A percentile compares a stretch with the other conserved stretches of the same genome.
These are phyloP conservation scores for Ulvella scutata DNA, from an alignment of 139 green algal species.

Conservation along the genomic window DNA sequence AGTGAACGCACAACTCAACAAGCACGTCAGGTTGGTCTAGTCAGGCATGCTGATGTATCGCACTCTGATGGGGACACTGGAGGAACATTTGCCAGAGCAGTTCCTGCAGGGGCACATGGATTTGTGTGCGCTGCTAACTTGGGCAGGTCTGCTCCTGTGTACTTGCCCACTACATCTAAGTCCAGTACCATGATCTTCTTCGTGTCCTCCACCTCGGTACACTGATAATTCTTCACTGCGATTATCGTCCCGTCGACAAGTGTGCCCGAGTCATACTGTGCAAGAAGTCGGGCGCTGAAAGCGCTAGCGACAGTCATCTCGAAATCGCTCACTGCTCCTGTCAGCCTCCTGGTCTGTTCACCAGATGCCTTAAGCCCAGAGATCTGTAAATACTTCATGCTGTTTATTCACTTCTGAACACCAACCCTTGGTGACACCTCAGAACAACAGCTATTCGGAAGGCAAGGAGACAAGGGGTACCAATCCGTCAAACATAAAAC, in stretches of 20 bases:
- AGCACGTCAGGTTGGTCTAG: not conserved
- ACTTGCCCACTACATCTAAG: not conserved
- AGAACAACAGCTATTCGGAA: too few relatives aligned
- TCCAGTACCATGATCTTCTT: not conserved
- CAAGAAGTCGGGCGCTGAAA: not conserved
- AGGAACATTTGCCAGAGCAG: not conserved
- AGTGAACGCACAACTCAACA: not conserved
- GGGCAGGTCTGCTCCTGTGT: not conserved
- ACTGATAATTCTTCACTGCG: not conserved
- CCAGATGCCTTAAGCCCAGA: too few relatives aligned
- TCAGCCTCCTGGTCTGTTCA: not conserved
- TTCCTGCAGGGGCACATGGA: not conserved
- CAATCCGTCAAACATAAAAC: too few relatives aligned
- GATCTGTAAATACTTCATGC: too few relatives aligned
- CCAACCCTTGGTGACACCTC: too few relatives aligned
- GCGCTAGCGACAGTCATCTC: not conserved
- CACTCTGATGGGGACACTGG: not conserved
- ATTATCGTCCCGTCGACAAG: not conserved
- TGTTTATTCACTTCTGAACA: too few relatives aligned
- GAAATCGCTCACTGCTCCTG: not conserved
- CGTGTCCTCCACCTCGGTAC: not conserved
- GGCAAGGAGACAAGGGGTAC: too few relatives aligned
- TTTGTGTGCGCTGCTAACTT: not conserved
- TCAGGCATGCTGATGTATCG: not conserved
- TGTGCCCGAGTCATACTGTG: not conserved